Percentiles rank a stretch among this genome's conserved stretches.
These are phyloP conservation scores for Leccinum pachyderme DNA, from an alignment of 1,284 basidiomycete genomes.

Conservation along the genomic window DNA sequence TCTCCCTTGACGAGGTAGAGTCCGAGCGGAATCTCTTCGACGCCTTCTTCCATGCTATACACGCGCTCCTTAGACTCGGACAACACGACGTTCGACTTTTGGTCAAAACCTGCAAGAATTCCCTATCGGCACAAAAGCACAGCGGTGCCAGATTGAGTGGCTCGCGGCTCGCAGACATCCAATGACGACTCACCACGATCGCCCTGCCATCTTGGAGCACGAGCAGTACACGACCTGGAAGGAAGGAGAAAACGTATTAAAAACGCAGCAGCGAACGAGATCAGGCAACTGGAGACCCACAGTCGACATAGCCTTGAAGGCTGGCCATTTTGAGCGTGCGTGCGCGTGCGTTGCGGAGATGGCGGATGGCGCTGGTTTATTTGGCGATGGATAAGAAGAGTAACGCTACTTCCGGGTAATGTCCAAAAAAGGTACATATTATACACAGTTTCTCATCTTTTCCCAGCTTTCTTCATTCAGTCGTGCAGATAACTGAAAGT, in stretches of 20 bases:
- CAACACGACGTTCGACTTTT: conserved; percentile 91
- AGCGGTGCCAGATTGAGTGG: not conserved
- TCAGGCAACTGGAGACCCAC: conserved; percentile 39
- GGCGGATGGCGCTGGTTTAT: not conserved
- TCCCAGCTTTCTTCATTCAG: no score
- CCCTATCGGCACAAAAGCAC: conserved; percentile 50
- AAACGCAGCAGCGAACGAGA: conserved; percentile 3
- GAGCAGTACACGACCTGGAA: not conserved
- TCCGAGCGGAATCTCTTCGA: conserved; percentile 94
- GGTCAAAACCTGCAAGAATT: conserved; percentile 85
- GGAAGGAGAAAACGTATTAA: not conserved
- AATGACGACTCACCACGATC: conserved; percentile 57
- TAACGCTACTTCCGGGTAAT: not conserved
- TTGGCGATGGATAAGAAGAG: not conserved
- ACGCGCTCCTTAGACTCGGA: conserved; percentile 90
- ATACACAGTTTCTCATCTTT: no score
- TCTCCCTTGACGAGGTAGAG: conserved; percentile 97
- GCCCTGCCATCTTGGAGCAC: conserved; percentile 67
- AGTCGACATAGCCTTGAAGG: conserved; percentile 84
- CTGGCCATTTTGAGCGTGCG: conserved; percentile 58
- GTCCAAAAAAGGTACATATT: not conserved
- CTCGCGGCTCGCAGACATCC: not conserved
- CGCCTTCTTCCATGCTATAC: conserved; percentile 85
- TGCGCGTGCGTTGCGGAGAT: conserved; percentile 15
- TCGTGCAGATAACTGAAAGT: not conserved